Base-by-base conservation (phyloP, 2,329 filamentous ascomycete species). In the Colletotrichum caudatum region DNA sequence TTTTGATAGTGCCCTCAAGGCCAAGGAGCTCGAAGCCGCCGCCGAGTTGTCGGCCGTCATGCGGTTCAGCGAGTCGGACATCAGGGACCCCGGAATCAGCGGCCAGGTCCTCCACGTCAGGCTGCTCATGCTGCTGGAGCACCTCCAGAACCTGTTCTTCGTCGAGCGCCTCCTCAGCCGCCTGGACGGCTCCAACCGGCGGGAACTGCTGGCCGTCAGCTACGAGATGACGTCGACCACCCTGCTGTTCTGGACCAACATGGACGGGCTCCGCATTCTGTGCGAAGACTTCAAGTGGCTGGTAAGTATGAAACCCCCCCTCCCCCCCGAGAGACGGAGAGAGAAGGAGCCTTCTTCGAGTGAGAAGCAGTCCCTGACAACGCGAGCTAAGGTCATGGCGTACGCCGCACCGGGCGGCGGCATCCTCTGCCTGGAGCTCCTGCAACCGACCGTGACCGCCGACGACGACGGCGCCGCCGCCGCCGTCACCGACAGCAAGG, bases 71-170 rank as follows among this genome's bases (percentile, higher is more conserved):
- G 76, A 82, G 0, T 76, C 80, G 6, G 80, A 84, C 2, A 63
- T 87, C 3, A 78, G 81, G 8, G 75, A 81, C 9, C 76, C 76
- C 0, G 75, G 78, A 1, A 53, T 78, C 1, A 71, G 78, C 8
- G 69, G 80, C 0, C 74, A 78, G 0, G 76, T 77, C 0, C 71
- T 87, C 0, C 86, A 86, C 62, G 79, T 81, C 5, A 80, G 85
- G 2, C 81, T 87, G 20, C 76, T 89, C 0, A 78, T 87, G 2
- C 81, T 82, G 1, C 80, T 89, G 3, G 82, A 86, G 35, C 84
- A 88, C 48, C 77, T 89, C 0, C 85, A 90, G 51, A 90, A 90
- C 46, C 79, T 88, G 1, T 90, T 91, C 69, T 84, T 91, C 12
- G 79, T 90, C 4, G 87, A 91, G 69, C 82, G 89, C 29, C 82